These are phyloP conservation scores for Coemansia biformis DNA, from an alignment of 192 early-diverging fungal genomes.

Conservation along the genomic window DNA sequence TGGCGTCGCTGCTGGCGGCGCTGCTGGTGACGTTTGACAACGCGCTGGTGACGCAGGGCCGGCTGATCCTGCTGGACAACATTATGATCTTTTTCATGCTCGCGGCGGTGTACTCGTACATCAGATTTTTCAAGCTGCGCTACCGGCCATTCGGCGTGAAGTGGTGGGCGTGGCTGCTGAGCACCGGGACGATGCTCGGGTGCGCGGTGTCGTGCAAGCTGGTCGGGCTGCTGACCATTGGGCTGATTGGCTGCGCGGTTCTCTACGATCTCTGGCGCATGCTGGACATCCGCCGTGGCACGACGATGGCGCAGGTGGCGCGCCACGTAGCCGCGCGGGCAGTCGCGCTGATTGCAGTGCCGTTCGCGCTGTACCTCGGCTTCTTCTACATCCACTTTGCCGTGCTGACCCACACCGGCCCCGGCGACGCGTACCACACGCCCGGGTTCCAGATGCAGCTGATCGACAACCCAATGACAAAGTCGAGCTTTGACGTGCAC, in stretches of 20 bases:
- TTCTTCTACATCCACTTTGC: slow-evolving; percentile 96
- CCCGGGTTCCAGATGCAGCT: slow-evolving; percentile 85
- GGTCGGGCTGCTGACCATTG: slow-evolving; percentile 88
- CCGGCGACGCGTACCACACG: slow-evolving; percentile 94
- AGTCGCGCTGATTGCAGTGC: slow-evolving; percentile 78
- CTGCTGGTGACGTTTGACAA: slow-evolving; percentile 88
- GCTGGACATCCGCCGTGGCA: slow-evolving; percentile 74
- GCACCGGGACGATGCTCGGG: slow-evolving; percentile 78
- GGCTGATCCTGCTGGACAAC: slow-evolving; percentile 90
- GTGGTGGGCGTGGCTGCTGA: slow-evolving; percentile 86
- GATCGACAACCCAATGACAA: slow-evolving; percentile 69
- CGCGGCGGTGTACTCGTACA: slow-evolving; percentile 75
- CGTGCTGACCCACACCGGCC: slow-evolving; percentile 76
- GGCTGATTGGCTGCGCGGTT: slow-evolving; percentile 75
- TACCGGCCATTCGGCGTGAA: slow-evolving; percentile 62
- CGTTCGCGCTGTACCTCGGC: slow-evolving; percentile 73
- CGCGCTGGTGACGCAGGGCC: slow-evolving; percentile 80
- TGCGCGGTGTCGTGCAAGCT: slow-evolving; percentile 75
- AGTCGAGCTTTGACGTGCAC: slow-evolving; percentile 63
- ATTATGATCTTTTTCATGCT: slow-evolving; percentile 91
- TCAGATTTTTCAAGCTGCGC: slow-evolving; percentile 79
- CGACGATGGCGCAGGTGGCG: slow-evolving; percentile 62
- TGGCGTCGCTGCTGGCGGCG: slow-evolving; percentile 67
- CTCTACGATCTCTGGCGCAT: slow-evolving; percentile 89
- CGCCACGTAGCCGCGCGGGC: slow-evolving; percentile 88